Evolutionary conservation across 2,329 filamentous ascomycete species (phyloP).

Genomic region (Coniella vitis): DNA sequence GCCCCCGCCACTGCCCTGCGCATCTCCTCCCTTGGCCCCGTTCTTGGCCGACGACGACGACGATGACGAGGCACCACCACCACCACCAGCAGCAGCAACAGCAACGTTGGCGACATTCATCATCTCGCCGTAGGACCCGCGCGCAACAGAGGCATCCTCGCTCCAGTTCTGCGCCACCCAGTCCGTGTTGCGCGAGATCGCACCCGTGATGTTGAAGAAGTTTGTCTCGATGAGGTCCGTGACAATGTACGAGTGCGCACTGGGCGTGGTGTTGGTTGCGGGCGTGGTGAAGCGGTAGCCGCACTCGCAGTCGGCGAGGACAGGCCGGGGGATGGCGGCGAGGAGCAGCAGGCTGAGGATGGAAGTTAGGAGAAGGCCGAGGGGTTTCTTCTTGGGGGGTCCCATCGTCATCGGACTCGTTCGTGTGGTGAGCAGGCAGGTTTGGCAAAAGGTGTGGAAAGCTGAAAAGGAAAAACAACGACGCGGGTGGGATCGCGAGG

Average conservation of each 20-base stretch:
- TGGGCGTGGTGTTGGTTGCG: conserved; percentile 37
- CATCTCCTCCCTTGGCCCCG: no score
- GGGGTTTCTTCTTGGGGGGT: background rate
- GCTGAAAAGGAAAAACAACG: no score
- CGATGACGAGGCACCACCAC: no score
- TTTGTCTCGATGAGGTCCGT: conserved; percentile 67
- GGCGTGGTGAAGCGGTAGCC: conserved; percentile 57
- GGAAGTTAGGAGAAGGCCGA: conserved; percentile 1
- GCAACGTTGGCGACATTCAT: conserved; percentile 52
- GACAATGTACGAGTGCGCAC: conserved; percentile 42
- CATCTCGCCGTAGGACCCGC: conserved; percentile 60
- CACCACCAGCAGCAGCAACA: conserved; percentile 30
- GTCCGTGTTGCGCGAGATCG: conserved; percentile 44
- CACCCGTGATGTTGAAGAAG: conserved; percentile 48
- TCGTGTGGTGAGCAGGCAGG: no score
- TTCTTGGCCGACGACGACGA: no score
- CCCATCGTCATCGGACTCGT: no score
- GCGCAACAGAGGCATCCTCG: conserved; percentile 47
- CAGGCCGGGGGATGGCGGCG: conserved; percentile 4
- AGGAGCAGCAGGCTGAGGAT: conserved; percentile 16
- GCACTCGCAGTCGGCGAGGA: conserved; percentile 56
- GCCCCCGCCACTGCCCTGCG: no score
- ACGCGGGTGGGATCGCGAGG: no score
- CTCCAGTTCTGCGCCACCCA: conserved; percentile 66
- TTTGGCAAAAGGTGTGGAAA: no score